phyloP scores from a whole-genome alignment of 2,329 filamentous ascomycete genomes.

The Cercospora brassicicola region DNA sequence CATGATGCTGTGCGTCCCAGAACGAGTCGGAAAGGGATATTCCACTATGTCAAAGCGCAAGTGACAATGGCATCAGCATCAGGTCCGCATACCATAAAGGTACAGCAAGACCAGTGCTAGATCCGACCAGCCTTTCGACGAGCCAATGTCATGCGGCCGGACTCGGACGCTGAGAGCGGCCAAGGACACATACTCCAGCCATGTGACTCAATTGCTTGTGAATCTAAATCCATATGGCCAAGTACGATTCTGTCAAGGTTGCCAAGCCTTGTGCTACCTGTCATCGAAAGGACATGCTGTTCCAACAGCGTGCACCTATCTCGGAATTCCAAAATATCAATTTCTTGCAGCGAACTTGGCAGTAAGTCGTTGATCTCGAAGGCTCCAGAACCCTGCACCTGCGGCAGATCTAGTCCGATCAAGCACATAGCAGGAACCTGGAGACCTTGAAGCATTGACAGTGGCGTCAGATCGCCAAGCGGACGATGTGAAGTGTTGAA shows the following conservation, averaged over 20 bases:
- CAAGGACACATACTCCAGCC: background rate
- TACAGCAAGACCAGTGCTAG: background rate
- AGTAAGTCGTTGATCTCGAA: background rate
- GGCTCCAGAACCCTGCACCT: background rate
- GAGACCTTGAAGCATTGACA: constrained; percentile 11
- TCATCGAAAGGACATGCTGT: background rate
- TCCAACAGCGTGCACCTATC: background rate
- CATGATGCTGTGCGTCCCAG: no score
- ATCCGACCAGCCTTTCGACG: background rate
- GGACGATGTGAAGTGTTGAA: background rate
- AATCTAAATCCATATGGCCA: background rate
- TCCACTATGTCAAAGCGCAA: background rate
- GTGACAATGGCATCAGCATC: background rate
- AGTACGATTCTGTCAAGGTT: background rate
- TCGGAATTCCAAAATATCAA: background rate
- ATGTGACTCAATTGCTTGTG: background rate
- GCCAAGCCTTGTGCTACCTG: background rate
- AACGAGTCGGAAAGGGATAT: background rate
- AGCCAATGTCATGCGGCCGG: background rate
- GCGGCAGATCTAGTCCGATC: background rate
- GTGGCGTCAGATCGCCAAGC: constrained; percentile 5
- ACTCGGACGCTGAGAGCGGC: background rate
- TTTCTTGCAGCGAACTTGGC: background rate
- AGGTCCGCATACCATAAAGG: no score
- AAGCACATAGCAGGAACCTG: constrained; percentile 1